Evolutionary conservation across 1,139 yeast genomes (phyloP).

Genomic region (Taphrina flavorubra): DNA sequence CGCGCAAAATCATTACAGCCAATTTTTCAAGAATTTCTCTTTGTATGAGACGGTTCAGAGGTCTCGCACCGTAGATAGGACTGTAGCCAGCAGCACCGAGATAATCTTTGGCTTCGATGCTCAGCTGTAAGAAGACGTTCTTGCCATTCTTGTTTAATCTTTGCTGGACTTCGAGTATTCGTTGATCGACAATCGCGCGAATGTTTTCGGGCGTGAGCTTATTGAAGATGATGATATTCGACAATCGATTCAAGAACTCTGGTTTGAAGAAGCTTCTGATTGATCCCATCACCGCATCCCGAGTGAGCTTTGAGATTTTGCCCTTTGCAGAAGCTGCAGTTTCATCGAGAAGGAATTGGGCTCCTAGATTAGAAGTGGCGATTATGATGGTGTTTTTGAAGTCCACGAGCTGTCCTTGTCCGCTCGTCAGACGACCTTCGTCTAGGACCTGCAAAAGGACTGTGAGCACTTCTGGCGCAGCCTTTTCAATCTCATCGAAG

Average conservation of each 20-base stretch:
- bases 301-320: constrained; percentile 69
- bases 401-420: constrained; percentile 90
- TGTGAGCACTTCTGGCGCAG: constrained; percentile 98
- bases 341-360: constrained; percentile 78
- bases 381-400: constrained; percentile 90
- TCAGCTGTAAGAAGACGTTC: constrained; percentile 69
- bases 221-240: constrained; percentile 90
- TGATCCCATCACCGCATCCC: constrained; percentile 77
- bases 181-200: constrained; percentile 83
- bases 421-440: constrained; percentile 94
- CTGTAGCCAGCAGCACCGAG: constrained; percentile 86
- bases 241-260: constrained; percentile 93
- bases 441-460: constrained; percentile 88
- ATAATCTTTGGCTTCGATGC: constrained; percentile 77
- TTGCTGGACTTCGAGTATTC: constrained; percentile 80
- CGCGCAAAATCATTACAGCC: constrained; percentile 85
- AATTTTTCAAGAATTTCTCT: constrained; percentile 80
- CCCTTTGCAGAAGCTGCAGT: constrained; percentile 56
- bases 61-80: constrained; percentile 94
- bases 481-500: constrained; percentile 97
- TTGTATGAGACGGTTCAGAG: constrained; percentile 91
- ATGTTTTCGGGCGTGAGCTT: constrained; percentile 89
- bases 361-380: constrained; percentile 98
- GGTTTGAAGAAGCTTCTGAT: constrained; percentile 95
- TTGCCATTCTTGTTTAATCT: constrained; percentile 86